A percentile compares a stretch with the other conserved stretches of the same genome.
These are phyloP conservation scores for Diatrype stigma DNA, from an alignment of 2,329 filamentous ascomycete species.

Conservation along the genomic window DNA sequence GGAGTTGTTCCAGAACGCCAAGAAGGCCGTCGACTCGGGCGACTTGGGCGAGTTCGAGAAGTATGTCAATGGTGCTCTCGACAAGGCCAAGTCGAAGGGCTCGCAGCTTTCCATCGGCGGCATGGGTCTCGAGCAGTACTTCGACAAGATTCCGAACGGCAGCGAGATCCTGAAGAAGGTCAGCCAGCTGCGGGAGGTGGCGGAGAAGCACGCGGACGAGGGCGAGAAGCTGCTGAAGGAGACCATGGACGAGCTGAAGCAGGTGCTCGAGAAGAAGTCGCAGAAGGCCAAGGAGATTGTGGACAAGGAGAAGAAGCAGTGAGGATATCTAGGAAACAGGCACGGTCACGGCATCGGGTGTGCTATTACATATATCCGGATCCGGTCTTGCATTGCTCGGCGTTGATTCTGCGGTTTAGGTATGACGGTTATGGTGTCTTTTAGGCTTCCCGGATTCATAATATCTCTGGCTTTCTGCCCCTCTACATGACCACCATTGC, in stretches of 20 bases:
- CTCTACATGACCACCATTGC: too few relatives aligned
- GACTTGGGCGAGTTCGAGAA: slow-evolving; percentile 55
- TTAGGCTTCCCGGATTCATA: too few relatives aligned
- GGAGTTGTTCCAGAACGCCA: slow-evolving; percentile 60
- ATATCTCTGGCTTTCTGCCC: too few relatives aligned
- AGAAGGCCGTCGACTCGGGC: slow-evolving; percentile 57
- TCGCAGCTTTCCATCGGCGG: slow-evolving; percentile 32
- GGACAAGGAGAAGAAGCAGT: slow-evolving; percentile 49
- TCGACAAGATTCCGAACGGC: slow-evolving; percentile 62
- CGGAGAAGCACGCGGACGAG: slow-evolving; percentile 64
- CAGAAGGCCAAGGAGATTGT: slow-evolving; percentile 55
- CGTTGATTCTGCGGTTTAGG: not conserved
- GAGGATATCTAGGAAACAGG: not conserved
- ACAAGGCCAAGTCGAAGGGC: slow-evolving; percentile 54
- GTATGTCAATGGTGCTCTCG: slow-evolving; percentile 55
- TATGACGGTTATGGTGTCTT: too few relatives aligned
- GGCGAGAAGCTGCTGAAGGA: slow-evolving; percentile 66
- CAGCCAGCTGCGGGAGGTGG: slow-evolving; percentile 59
- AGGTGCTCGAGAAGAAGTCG: slow-evolving; percentile 58
- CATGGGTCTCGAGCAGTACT: slow-evolving; percentile 54
- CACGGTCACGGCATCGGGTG: not conserved
- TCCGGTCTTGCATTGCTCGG: not conserved
- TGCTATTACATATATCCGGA: not conserved
- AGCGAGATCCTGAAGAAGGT: slow-evolving; percentile 63
- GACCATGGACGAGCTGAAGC: slow-evolving; percentile 61